Evolutionary conservation across 352 stramenopile genomes (phyloP), one percentile per base, ranked within the genome.

Genomic region (Phytophthora capsici): DNA sequence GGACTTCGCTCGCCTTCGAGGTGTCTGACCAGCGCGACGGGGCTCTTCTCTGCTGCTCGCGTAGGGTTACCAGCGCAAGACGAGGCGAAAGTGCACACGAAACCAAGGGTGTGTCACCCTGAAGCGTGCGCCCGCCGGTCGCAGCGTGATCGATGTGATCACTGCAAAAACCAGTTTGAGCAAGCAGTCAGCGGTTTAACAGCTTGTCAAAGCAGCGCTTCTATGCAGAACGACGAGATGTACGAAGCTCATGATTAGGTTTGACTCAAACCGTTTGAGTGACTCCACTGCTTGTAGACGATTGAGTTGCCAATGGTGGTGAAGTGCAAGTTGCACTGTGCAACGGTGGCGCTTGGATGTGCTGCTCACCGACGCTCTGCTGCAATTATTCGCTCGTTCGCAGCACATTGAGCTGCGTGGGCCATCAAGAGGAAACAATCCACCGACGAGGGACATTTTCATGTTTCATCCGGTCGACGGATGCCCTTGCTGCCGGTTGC

Each of bases 31-130:
- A 71, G 57, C 56, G 57, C 43, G 9, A 6, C 32, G 6, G 37
- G 40, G 49, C 41, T 57, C 50, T 63, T 70, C 62, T 70, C 22
- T 65, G 53, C 25, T 17, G 37, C 23, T 63, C 43, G 23, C 45
- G 53, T 38, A 47, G 38, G 57, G 46, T 57, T 55, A 56, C 59
- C 19, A 50, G 48, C 62, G 36, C 32, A 68, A 72, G 64, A 72
- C 64, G 64, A 56, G 64, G 16, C 57, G 36, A 67, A 49, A 44
- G 36, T 50, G 30, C 49, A 58, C 50, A 63, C 50, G 22, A 67
- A 63, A 61, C 50, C 40, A 59, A 57, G 57, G 34, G 36, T 55
- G 46, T 52, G 46, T 28, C 36, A 36, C 38, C 32, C 43, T n/a
- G 25, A 40, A 46, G 37, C 45, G 7, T 22, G 28, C 12, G 43